Percentiles rank a stretch among this genome's conserved stretches.
phyloP scores from a whole-genome alignment of 2,329 filamentous ascomycete genomes.

The Colletotrichum tamarilloi region DNA sequence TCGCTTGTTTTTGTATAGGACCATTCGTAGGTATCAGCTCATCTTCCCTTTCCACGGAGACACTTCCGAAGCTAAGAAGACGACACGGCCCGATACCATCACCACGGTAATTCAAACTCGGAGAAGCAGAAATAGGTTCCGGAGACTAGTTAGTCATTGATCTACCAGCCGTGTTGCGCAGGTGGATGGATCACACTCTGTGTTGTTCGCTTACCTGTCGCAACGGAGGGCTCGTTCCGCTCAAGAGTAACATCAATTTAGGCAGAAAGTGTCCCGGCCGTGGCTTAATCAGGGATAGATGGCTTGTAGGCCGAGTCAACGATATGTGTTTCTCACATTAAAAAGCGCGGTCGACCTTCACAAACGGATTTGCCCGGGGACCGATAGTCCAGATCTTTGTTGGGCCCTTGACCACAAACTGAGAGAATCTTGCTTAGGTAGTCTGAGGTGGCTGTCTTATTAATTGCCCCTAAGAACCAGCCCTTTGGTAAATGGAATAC shows the following conservation, averaged over 20 bases:
- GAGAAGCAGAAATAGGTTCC: background rate
- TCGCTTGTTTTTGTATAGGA: background rate
- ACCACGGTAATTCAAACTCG: background rate
- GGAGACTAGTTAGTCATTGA: background rate
- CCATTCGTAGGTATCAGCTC: background rate
- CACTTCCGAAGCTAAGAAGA: background rate
- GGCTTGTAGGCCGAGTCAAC: background rate
- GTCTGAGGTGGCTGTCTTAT: background rate
- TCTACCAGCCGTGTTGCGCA: too few relatives aligned
- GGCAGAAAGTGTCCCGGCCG: background rate
- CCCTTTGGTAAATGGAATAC: background rate
- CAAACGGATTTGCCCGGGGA: background rate
- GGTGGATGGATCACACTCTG: background rate
- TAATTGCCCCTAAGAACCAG: background rate
- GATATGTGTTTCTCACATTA: too few relatives aligned
- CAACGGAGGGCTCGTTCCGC: constrained; percentile 5
- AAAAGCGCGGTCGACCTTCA: too few relatives aligned
- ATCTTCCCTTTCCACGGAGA: background rate
- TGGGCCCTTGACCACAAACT: too few relatives aligned
- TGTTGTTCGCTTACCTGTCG: background rate
- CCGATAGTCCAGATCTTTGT: too few relatives aligned
- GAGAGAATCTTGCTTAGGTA: background rate
- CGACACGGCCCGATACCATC: background rate
- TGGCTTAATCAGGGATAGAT: background rate
- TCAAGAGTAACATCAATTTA: background rate